Evolutionary conservation across 192 early-diverging fungal species (phyloP).

Genomic region (Coemansia sp.): DNA sequence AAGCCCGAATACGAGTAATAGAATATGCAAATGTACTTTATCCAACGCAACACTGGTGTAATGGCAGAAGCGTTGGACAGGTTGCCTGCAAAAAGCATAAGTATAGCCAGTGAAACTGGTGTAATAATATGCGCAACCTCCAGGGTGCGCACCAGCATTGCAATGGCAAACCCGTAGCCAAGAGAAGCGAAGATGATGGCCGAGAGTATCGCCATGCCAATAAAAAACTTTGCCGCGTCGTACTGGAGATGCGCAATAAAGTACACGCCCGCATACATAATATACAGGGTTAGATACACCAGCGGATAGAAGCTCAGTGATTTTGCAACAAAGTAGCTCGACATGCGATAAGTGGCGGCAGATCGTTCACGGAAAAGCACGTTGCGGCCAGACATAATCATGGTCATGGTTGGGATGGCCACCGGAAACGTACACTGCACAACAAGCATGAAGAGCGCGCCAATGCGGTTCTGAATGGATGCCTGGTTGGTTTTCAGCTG

Average conservation of each 20-base stretch:
- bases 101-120: constrained; percentile 24
- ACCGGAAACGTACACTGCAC: constrained; percentile 57
- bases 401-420: constrained; percentile 54
- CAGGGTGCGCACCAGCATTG: constrained; percentile 28
- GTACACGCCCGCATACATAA: constrained; percentile 29
- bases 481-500: constrained; percentile 39
- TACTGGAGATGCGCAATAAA: constrained; percentile 41
- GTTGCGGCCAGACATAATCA: constrained; percentile 47
- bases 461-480: constrained; percentile 55
- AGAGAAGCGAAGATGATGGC: constrained; percentile 30
- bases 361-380: constrained; percentile 64
- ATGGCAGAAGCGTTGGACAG: constrained; percentile 36
- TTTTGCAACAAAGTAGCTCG: constrained; percentile 63
- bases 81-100: constrained; percentile 49
- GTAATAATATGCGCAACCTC: constrained; percentile 37
- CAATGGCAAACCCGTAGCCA: constrained; percentile 32
- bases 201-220: constrained; percentile 24
- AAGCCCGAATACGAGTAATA: constrained; percentile 40
- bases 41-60: constrained; percentile 52
- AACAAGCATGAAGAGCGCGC: constrained; percentile 40
- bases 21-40: constrained; percentile 39
- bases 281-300: constrained; percentile 19
- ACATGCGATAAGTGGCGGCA: constrained; percentile 61
- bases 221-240: constrained; percentile 36
- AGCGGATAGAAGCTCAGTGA: constrained; percentile 54